phyloP scores from a whole-genome alignment of 768 basidiomycete genomes.

The Boletus edulis region DNA sequence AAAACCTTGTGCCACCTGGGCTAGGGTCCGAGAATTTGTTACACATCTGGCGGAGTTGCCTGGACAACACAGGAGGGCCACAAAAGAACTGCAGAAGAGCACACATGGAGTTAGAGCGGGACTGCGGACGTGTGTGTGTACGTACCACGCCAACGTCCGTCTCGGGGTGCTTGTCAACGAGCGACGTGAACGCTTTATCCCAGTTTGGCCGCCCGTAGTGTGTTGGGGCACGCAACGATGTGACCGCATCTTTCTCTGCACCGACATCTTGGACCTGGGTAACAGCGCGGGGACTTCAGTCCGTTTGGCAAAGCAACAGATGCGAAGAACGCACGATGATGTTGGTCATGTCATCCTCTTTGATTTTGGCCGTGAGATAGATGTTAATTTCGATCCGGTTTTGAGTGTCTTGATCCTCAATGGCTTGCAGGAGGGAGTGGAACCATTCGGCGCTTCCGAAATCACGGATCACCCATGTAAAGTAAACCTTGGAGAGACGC shows the following conservation, averaged over 20 bases:
- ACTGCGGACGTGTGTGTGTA: not conserved
- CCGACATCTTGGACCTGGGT: constrained; percentile 82
- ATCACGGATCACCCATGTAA: constrained; percentile 95
- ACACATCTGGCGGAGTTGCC: constrained; percentile 68
- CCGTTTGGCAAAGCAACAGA: not conserved
- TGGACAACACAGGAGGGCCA: constrained; percentile 72
- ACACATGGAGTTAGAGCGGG: not conserved
- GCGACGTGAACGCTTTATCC: constrained; percentile 69
- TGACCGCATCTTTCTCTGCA: constrained; percentile 89
- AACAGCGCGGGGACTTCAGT: not conserved
- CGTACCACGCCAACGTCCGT: constrained; percentile 85
- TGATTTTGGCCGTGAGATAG: constrained; percentile 87
- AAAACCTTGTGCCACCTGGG: constrained; percentile 76
- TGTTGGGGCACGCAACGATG: constrained; percentile 84
- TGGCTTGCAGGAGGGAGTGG: constrained; percentile 88
- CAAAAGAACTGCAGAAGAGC: constrained; percentile 65
- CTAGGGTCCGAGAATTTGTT: constrained; percentile 83
- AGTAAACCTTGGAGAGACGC: constrained; percentile 87
- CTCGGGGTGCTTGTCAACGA: constrained; percentile 80
- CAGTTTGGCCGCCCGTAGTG: constrained; percentile 91
- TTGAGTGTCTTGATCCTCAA: constrained; percentile 88
- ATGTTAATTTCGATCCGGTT: constrained; percentile 92
- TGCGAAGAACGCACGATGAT: constrained; percentile 60
- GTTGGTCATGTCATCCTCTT: constrained; percentile 92
- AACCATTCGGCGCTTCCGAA: constrained; percentile 91